These are phyloP conservation scores for Penicillium sp. DNA, from an alignment of 2,329 filamentous ascomycete genomes.

Conservation along the genomic window DNA sequence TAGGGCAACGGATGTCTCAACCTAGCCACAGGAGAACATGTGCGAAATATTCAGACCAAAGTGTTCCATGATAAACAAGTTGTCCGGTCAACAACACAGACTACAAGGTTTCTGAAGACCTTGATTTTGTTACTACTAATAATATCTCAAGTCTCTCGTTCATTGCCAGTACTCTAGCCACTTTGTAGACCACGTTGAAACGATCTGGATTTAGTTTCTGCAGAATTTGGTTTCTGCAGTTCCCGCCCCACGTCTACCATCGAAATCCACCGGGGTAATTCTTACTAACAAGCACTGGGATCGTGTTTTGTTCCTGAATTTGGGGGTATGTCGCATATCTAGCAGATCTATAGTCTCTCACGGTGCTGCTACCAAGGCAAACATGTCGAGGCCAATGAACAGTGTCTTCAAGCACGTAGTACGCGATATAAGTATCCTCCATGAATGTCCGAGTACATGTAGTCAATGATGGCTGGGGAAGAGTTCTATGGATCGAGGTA, in stretches of 20 bases:
- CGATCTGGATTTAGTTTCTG: no score
- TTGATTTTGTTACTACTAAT: no score
- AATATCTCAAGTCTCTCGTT: no score
- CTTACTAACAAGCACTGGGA: neutral
- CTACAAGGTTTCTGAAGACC: no score
- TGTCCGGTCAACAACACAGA: no score
- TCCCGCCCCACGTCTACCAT: neutral
- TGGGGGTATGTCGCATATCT: neutral
- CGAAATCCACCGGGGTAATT: neutral
- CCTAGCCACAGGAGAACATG: neutral
- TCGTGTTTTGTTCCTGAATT: neutral
- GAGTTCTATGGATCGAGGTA: neutral
- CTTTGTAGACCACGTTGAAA: no score
- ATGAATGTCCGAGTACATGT: neutral
- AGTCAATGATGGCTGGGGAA: neutral
- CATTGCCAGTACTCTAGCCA: no score
- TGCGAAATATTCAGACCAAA: no score
- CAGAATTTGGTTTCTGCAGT: neutral
- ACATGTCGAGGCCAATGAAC: neutral
- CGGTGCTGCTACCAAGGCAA: neutral
- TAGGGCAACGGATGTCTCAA: conserved; percentile 1
- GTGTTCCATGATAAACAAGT: no score
- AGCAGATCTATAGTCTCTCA: no score
- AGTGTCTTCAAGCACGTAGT: no score
- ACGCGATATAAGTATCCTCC: neutral